phyloP scores from a whole-genome alignment of 345 rosid genomes.

The Gossypium thurberi region DNA sequence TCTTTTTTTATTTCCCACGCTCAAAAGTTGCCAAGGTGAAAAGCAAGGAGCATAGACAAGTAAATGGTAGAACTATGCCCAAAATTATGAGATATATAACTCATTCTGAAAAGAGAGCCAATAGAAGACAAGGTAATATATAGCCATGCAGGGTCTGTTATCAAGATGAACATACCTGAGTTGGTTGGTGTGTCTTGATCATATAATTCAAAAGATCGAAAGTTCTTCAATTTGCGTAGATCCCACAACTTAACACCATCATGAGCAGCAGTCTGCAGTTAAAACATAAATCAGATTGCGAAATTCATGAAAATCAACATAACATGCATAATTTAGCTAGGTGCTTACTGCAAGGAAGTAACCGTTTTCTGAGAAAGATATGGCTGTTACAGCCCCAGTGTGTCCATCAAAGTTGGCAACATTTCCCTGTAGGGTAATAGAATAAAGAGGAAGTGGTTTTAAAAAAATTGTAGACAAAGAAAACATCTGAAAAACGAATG shows the following conservation, averaged over 20 bases:
- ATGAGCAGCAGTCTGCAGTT: constrained; percentile 76
- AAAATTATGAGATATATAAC: background rate
- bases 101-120: background rate
- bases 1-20: background rate
- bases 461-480: background rate
- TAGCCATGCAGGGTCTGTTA: background rate
- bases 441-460: background rate
- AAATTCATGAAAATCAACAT: background rate
- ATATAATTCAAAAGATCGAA: constrained; percentile 59
- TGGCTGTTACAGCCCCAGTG: constrained; percentile 75
- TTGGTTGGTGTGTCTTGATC: constrained; percentile 66
- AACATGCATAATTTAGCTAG: constrained; percentile 5
- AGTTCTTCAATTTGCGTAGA: constrained; percentile 88
- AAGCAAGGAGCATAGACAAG: background rate
- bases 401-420: constrained; percentile 92
- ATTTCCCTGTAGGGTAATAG: constrained; percentile 49
- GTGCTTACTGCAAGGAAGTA: constrained; percentile 80
- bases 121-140: background rate
- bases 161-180: constrained; percentile 48
- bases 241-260: constrained; percentile 99
- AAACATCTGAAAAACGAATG: background rate
- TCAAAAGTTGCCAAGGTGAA: background rate
- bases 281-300: constrained; percentile 24
- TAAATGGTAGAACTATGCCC: background rate
- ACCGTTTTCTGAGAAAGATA: constrained; percentile 98